Conservation (phyloP, 2,329 filamentous ascomycete species). For the Fusarium subglutinans region DNA sequence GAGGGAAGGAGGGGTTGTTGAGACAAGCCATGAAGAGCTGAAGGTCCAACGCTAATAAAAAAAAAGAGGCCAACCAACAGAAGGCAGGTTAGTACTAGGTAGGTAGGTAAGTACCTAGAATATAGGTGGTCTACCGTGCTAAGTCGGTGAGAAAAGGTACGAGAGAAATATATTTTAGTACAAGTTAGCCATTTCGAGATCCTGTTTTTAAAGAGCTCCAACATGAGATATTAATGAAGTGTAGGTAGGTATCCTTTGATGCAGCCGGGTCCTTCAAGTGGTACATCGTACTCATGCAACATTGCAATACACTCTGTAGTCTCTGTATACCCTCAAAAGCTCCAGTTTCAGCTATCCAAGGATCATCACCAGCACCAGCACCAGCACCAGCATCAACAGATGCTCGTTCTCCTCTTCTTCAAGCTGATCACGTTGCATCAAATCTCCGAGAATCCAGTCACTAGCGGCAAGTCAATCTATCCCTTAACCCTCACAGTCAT, state of each 20-base stretch:
- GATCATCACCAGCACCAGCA: background rate
- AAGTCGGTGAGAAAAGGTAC: background rate
- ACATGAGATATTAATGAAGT: background rate
- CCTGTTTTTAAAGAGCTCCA: background rate
- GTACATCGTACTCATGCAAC: background rate
- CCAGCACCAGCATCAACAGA: background rate
- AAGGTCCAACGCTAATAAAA: slow-evolving; percentile 2
- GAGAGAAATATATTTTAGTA: background rate
- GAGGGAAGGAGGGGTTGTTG: slow-evolving; percentile 17
- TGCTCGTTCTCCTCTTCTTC: background rate
- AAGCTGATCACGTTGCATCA: background rate
- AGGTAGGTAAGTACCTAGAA: too few species aligned
- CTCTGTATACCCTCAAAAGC: background rate
- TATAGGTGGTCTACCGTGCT: background rate
- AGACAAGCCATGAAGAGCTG: slow-evolving; percentile 26
- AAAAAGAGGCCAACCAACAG: background rate
- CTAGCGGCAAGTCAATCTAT: background rate
- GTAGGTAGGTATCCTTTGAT: too few species aligned
- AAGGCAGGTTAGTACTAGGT: background rate
- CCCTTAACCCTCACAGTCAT: background rate
- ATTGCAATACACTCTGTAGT: background rate
- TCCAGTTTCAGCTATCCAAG: slow-evolving; percentile 28
- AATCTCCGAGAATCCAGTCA: background rate
- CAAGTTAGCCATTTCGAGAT: background rate
- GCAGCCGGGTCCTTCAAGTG: background rate